Evolutionary conservation across 2,329 filamentous ascomycete genomes (phyloP).

Genomic region (Trematosphaeria pertusa): DNA sequence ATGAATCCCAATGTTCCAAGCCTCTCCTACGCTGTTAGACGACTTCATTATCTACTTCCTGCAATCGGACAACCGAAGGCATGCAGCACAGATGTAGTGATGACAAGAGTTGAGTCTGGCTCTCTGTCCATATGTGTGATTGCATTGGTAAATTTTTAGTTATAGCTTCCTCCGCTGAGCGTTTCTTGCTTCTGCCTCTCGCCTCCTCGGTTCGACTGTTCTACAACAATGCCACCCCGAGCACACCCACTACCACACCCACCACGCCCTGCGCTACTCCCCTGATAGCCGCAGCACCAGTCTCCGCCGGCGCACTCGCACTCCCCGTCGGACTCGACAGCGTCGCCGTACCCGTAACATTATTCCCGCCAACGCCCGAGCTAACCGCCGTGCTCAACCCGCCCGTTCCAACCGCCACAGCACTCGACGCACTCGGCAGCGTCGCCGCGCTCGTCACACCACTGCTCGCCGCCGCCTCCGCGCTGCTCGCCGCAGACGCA

Average conservation of each 20-base stretch:
- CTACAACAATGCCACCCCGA: constrained; percentile 27
- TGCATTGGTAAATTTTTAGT: no score
- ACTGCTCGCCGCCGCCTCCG: constrained; percentile 2
- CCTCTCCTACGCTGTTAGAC: no score
- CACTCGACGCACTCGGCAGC: not conserved
- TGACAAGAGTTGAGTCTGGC: no score
- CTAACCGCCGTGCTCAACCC: not conserved
- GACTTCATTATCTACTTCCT: no score
- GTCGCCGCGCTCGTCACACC: constrained; percentile 1
- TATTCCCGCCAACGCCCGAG: constrained; percentile 8
- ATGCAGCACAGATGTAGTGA: no score
- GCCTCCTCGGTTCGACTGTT: no score
- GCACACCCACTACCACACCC: constrained; percentile 21
- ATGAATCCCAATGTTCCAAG: no score
- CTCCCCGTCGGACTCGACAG: constrained; percentile 6
- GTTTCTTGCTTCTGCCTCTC: no score
- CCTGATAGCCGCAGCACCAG: constrained; percentile 21
- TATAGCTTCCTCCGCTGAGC: no score
- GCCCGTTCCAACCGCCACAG: constrained; percentile 8
- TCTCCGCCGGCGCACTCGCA: constrained; percentile 8
- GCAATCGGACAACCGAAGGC: no score
- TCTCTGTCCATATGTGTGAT: no score
- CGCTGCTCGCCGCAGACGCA: constrained; percentile 2
- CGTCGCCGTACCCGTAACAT: constrained; percentile 18
- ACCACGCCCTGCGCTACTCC: constrained; percentile 11